Evolutionary conservation across 2,329 filamentous ascomycete species (phyloP).

Genomic region (Clonostachys solani): DNA sequence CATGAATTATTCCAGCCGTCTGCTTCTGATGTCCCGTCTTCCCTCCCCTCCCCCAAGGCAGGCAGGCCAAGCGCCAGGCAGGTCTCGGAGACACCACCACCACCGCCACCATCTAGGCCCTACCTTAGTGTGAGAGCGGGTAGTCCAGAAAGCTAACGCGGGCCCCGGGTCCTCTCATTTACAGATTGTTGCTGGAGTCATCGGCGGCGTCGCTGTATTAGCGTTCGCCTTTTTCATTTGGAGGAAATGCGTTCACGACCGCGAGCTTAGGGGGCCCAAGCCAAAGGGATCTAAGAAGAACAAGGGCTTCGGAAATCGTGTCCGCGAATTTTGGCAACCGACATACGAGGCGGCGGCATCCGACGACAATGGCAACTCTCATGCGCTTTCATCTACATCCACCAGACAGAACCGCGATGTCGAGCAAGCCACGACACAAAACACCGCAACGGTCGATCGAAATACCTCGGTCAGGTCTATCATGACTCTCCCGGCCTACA

Average conservation of each 20-base stretch:
- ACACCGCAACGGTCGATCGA: slow-evolving; percentile 57
- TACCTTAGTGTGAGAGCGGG: too few species aligned
- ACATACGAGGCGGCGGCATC: slow-evolving; percentile 1
- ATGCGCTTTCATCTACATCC: slow-evolving; percentile 1
- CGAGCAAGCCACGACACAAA: slow-evolving; percentile 6
- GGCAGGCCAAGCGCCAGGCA: too few species aligned
- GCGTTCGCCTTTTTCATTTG: not conserved
- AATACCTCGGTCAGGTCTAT: slow-evolving; percentile 88
- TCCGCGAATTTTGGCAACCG: not conserved
- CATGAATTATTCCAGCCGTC: too few species aligned
- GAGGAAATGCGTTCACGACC: not conserved
- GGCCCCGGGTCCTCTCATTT: not conserved
- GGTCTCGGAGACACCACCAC: too few species aligned
- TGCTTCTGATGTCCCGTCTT: too few species aligned
- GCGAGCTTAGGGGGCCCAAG: not conserved
- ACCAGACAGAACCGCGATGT: slow-evolving; percentile 4
- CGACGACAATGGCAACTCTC: slow-evolving; percentile 1
- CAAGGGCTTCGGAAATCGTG: not conserved
- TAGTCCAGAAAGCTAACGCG: too few species aligned
- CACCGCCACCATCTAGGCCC: too few species aligned
- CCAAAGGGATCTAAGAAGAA: not conserved
- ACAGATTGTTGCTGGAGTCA: not conserved
- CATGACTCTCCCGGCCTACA: slow-evolving; percentile 88
- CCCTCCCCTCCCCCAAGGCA: too few species aligned
- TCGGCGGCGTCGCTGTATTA: not conserved